These are phyloP conservation scores for Xylaria longipes DNA, from an alignment of 495 filamentous ascomycete genomes.

Conservation along the genomic window DNA sequence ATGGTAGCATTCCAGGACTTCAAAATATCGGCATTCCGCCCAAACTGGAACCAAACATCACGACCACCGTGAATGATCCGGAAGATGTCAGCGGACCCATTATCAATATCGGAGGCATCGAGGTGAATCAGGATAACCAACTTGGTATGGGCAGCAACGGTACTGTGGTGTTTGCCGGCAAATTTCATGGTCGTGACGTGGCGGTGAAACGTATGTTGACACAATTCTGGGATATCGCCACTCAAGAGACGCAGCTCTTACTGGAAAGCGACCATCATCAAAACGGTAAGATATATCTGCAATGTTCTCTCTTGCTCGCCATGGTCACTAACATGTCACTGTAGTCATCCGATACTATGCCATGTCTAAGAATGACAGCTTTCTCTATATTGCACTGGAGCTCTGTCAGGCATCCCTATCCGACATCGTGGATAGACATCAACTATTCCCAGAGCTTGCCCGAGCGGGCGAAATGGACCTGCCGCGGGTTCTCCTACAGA, in stretches of 20 bases:
- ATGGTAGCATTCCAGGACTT: slow-evolving; percentile 40
- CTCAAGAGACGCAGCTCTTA: slow-evolving; percentile 87
- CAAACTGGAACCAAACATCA: slow-evolving; percentile 64
- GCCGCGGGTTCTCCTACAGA: slow-evolving; percentile 78
- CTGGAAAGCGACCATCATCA: slow-evolving; percentile 94
- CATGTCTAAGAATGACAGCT: slow-evolving; percentile 85
- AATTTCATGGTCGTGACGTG: slow-evolving; percentile 87
- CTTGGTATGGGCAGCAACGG: slow-evolving; percentile 84
- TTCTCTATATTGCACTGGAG: slow-evolving; percentile 95
- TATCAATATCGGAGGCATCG: slow-evolving; percentile 73
- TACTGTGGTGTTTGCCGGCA: slow-evolving; percentile 84
- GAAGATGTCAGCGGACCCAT: slow-evolving; percentile 64
- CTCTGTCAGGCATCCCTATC: slow-evolving; percentile 93
- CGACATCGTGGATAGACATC: slow-evolving; percentile 79
- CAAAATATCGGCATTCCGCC: slow-evolving; percentile 53
- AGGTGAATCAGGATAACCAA: slow-evolving; percentile 74
- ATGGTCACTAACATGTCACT: slow-evolving; percentile 33
- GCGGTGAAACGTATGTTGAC: slow-evolving; percentile 97
- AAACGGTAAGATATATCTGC: slow-evolving; percentile 59
- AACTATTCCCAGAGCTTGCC: slow-evolving; percentile 53
- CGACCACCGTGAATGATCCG: slow-evolving; percentile 53
- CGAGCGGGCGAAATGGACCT: slow-evolving; percentile 62
- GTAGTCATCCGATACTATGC: slow-evolving; percentile 92
- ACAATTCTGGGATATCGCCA: slow-evolving; percentile 93
- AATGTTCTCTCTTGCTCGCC: not conserved